Percentiles rank a stretch among this genome's conserved stretches.
phyloP scores from a whole-genome alignment of 2,329 filamentous ascomycete genomes.

The Pseudonectria buxi region DNA sequence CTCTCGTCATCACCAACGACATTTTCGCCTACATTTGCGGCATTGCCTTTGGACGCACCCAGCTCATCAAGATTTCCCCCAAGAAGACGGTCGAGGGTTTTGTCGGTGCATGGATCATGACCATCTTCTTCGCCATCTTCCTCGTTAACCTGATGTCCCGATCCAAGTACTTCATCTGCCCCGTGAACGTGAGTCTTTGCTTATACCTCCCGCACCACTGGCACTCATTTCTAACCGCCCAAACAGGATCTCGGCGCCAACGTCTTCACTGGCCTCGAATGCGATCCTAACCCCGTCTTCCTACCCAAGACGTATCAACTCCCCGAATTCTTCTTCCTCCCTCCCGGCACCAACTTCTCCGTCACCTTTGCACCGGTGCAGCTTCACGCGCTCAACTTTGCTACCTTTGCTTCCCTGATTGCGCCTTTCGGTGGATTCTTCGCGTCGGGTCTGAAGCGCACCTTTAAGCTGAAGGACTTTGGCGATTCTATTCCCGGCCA shows the following conservation, averaged over 20 bases:
- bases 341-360: slow-evolving; percentile 51
- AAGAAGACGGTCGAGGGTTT: slow-evolving; percentile 99
- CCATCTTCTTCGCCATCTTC: slow-evolving; percentile 73
- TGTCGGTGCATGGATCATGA: slow-evolving; percentile 93
- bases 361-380: slow-evolving; percentile 83
- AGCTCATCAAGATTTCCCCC: slow-evolving; percentile 94
- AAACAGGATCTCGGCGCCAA: slow-evolving; percentile 78
- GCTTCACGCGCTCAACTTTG: slow-evolving; percentile 83
- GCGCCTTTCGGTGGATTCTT: slow-evolving; percentile 98
- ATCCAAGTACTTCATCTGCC: slow-evolving; percentile 97
- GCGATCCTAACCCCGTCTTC: slow-evolving; percentile 88
- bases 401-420: slow-evolving; percentile 91
- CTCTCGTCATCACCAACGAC: slow-evolving; percentile 95
- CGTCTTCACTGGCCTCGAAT: slow-evolving; percentile 82
- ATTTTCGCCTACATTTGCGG: slow-evolving; percentile 98
- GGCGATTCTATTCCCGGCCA: slow-evolving; percentile 96
- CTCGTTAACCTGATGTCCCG: slow-evolving; percentile 80
- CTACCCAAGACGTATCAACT: slow-evolving; percentile 67
- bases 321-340: slow-evolving; percentile 64
- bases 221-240: neutral
- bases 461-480: slow-evolving; percentile 99
- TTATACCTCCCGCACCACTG: neutral
- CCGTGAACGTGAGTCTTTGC: slow-evolving; percentile 62
- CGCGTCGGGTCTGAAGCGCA: slow-evolving; percentile 92
- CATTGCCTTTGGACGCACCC: slow-evolving; percentile 92